Percentiles rank a stretch among this genome's conserved stretches.
Conservation (phyloP, 129 eudicot genomes). For the Smallanthus sonchifolius region DNA sequence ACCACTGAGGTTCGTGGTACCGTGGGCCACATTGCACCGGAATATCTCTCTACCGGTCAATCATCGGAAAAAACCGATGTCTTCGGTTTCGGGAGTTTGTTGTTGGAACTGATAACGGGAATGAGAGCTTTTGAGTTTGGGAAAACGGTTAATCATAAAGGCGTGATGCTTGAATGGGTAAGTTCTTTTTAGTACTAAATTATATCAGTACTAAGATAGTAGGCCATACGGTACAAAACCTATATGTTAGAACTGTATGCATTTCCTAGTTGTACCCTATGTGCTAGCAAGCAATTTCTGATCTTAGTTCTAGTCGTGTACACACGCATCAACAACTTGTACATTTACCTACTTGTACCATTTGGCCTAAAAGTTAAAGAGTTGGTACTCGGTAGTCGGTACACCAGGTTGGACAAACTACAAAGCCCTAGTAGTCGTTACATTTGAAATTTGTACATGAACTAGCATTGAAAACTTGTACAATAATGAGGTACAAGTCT, state of each 20-base stretch:
- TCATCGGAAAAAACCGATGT: conserved; percentile 98
- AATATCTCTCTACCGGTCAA: conserved; percentile 92
- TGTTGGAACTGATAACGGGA: conserved; percentile 76
- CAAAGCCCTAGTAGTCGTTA: neutral
- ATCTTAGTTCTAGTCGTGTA: neutral
- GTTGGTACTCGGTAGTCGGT: no score
- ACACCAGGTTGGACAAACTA: neutral
- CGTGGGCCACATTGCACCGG: conserved; percentile 96
- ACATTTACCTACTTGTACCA: conserved; percentile 12
- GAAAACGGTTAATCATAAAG: conserved; percentile 70
- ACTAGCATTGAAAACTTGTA: conserved; percentile 6
- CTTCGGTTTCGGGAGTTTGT: conserved; percentile 78
- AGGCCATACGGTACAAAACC: neutral
- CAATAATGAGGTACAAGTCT: neutral
- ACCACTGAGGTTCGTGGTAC: conserved; percentile 98
- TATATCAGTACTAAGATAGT: neutral
- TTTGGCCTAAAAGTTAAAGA: conserved; percentile 2
- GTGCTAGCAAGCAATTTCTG: no score
- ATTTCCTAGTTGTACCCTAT: neutral
- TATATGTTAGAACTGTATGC: neutral
- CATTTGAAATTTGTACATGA: neutral
- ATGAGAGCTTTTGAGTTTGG: conserved; percentile 76
- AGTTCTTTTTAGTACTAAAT: conserved; percentile 4
- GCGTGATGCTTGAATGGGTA: conserved; percentile 96
- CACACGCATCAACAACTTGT: conserved; percentile 22